phyloP scores from a whole-genome alignment of 345 rosid genomes.

The Garcia nutans region DNA sequence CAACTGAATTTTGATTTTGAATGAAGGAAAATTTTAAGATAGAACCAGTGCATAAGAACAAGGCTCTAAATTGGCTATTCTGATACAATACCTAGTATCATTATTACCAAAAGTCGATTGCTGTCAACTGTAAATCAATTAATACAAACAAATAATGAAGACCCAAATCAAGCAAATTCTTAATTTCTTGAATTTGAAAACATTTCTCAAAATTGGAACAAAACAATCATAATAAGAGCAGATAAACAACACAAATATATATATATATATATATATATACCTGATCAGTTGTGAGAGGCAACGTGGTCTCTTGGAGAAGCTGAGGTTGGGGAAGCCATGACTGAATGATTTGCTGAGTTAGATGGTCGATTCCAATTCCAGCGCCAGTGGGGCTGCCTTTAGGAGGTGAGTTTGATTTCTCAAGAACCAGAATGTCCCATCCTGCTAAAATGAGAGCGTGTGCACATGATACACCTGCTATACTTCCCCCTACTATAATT shows the following conservation, averaged over 20 bases:
- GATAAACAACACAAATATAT: not conserved
- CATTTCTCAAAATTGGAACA: not conserved
- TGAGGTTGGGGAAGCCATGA: slow-evolving; percentile 58
- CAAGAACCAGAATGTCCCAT: slow-evolving; percentile 63
- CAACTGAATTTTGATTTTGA: not conserved
- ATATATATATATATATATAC: slow-evolving; percentile 19
- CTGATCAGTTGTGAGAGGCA: slow-evolving; percentile 60
- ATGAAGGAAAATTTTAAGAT: not conserved
- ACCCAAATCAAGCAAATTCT: not conserved
- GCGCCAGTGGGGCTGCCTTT: slow-evolving; percentile 80
- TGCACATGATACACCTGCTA: slow-evolving; percentile 74
- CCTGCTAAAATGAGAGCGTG: slow-evolving; percentile 63
- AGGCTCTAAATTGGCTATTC: not conserved
- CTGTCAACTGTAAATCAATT: too few species aligned
- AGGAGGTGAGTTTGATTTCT: slow-evolving; percentile 59
- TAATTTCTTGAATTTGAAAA: too few species aligned
- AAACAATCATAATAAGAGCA: not conserved
- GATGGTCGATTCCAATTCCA: slow-evolving; percentile 64
- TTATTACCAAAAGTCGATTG: not conserved
- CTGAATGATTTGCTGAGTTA: slow-evolving; percentile 42
- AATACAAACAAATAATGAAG: not conserved
- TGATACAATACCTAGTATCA: not conserved
- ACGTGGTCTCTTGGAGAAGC: slow-evolving; percentile 44
- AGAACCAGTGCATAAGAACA: too few species aligned
- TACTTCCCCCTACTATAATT: slow-evolving; percentile 72